Conservation (phyloP, 2,329 filamentous ascomycete genomes). For the Samsoniella hepiali region DNA sequence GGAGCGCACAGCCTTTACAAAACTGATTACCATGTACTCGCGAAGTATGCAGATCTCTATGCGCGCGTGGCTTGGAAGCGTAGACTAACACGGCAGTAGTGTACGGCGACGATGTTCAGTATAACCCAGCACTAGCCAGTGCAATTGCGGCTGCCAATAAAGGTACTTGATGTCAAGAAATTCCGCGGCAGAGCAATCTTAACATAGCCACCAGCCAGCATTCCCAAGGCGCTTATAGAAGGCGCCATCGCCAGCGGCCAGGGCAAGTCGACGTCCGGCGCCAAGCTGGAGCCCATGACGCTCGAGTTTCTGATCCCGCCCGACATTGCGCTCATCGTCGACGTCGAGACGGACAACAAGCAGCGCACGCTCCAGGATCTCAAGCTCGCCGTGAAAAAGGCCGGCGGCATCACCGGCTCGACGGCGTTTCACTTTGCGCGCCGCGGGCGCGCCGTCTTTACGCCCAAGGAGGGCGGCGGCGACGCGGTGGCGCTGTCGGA, state of each 20-base stretch:
- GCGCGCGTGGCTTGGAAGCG: slow-evolving; percentile 1
- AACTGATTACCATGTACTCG: slow-evolving; percentile 71
- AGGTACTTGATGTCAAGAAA: slow-evolving; percentile 38
- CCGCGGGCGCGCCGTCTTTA: slow-evolving; percentile 71
- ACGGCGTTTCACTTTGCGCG: slow-evolving; percentile 83
- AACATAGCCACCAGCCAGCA: slow-evolving; percentile 51
- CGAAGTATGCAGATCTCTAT: slow-evolving; percentile 53
- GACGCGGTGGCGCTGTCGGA: slow-evolving; percentile 57
- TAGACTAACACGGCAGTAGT: slow-evolving; percentile 44
- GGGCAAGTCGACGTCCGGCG: slow-evolving; percentile 72
- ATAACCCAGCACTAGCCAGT: slow-evolving; percentile 73
- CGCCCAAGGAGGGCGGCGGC: slow-evolving; percentile 44
- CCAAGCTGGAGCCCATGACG: slow-evolving; percentile 70
- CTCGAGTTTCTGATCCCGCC: slow-evolving; percentile 79
- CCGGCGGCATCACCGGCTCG: slow-evolving; percentile 66
- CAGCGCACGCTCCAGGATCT: slow-evolving; percentile 70
- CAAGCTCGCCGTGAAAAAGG: slow-evolving; percentile 65
- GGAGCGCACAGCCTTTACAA: slow-evolving; percentile 64
- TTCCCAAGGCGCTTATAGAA: slow-evolving; percentile 83
- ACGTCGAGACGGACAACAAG: slow-evolving; percentile 82
- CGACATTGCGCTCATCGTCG: slow-evolving; percentile 74
- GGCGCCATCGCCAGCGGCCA: slow-evolving; percentile 83
- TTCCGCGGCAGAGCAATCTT: slow-evolving; percentile 3
- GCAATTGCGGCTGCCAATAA: slow-evolving; percentile 78
- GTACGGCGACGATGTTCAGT: slow-evolving; percentile 68